Conservation (phyloP, 2,329 filamentous ascomycete genomes). For the Colletotrichum echinochloae region DNA sequence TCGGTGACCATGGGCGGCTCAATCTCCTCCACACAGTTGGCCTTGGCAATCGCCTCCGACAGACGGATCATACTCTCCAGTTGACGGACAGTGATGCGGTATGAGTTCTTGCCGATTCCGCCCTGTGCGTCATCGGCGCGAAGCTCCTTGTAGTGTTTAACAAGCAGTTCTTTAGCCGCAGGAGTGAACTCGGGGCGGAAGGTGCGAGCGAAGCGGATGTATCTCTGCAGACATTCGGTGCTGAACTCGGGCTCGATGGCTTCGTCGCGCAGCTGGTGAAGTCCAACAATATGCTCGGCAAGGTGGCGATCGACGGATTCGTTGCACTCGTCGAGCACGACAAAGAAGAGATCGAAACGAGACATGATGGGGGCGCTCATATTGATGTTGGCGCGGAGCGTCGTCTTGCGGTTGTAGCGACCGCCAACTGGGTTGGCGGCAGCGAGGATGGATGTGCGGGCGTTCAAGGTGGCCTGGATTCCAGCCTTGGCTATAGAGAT, state of each 20-base stretch:
- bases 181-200: conserved; percentile 94
- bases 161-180: conserved; percentile 86
- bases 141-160: conserved; percentile 95
- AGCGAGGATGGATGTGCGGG: conserved; percentile 92
- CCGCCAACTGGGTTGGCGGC: conserved; percentile 96
- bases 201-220: conserved; percentile 94
- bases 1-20: conserved; percentile 87
- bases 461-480: conserved; percentile 97
- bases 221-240: conserved; percentile 95
- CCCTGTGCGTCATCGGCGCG: conserved; percentile 93
- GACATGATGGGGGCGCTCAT: conserved; percentile 99
- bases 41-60: conserved; percentile 97
- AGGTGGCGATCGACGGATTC: conserved; percentile 90
- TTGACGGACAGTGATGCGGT: conserved; percentile 96
- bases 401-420: conserved; percentile 96
- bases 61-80: conserved; percentile 95
- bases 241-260: conserved; percentile 94
- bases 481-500: conserved; percentile 99
- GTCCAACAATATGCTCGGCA: conserved; percentile 92
- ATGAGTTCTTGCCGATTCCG: conserved; percentile 92
- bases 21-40: conserved; percentile 94
- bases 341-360: conserved; percentile 98
- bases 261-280: conserved; percentile 92
- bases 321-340: conserved; percentile 96
- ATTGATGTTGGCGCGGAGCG: conserved; percentile 94